phyloP scores from a whole-genome alignment of 1,284 basidiomycete genomes.

The Trichosporon sp. region DNA sequence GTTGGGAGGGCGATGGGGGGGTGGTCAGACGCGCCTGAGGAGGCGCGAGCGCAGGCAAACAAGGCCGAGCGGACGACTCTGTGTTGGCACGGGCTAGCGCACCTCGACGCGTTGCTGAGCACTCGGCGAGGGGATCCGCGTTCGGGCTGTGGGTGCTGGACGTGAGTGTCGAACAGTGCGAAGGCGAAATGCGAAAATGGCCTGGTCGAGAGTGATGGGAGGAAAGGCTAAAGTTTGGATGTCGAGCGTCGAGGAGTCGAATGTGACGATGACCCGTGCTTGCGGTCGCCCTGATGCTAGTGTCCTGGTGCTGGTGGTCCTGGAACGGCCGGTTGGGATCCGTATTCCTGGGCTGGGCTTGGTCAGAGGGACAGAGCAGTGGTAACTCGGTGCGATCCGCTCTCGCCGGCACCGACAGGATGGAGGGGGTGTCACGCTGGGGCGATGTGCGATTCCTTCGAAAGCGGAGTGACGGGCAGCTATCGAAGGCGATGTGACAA shows the following conservation, averaged over 20 bases:
- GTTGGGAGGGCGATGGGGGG: background rate
- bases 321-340: background rate
- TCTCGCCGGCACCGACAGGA: background rate
- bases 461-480: background rate
- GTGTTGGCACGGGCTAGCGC: constrained; percentile 5
- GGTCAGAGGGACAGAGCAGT: too few relatives aligned
- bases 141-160: too few relatives aligned
- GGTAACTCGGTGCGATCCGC: background rate
- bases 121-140: background rate
- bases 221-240: background rate
- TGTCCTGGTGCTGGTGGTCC: background rate
- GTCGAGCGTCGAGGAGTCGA: background rate
- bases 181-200: background rate
- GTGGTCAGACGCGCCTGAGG: constrained; percentile 1
- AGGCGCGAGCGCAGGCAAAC: constrained; percentile 4
- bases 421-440: background rate
- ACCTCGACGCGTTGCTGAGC: constrained; percentile 1
- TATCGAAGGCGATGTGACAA: background rate
- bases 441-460: background rate
- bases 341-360: background rate
- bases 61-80: constrained; percentile 5
- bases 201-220: background rate
- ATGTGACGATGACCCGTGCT: constrained; percentile 2
- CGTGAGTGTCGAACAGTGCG: background rate
- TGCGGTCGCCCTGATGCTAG: background rate